Evolutionary conservation across 177 flowering plant species (phyloP), one percentile per base, ranked within the genome.

Genomic region (Tripterygium wilfordii): DNA sequence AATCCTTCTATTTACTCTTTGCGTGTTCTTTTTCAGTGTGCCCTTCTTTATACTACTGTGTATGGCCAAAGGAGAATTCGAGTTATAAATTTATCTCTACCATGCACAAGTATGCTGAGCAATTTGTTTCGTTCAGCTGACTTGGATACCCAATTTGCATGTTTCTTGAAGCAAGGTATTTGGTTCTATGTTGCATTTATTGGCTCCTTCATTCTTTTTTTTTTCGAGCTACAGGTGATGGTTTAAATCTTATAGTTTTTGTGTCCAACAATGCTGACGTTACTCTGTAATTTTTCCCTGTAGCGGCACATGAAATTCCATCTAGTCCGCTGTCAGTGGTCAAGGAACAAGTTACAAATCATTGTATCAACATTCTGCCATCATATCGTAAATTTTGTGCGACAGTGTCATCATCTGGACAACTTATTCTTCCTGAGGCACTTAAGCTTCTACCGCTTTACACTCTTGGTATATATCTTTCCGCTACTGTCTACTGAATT

Each of bases 61-160:
- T 79, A 83, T 69, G 99, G 99, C 41, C 84, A 94, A 83, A 74
- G 99, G 83, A 85, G 97, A 70, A 94, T 94, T 43, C 84, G 99
- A 10, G 85, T 94, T 49, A 68, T 75, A 37, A 89, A 84, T 29
- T 65, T 94, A 41, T 94, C 99, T 26, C 75, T 94, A 56, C 80
- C 95, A 9, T 87, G 96, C 72, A 87, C 99, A 23, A 76, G 72
- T 47, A 72, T 75, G 64, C 75, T 94, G 21, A 83, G 87, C 60
- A 83, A 83, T 66, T 64, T 94, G 36, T 94, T 90, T 52, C 97
- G 99, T 10, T 30, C 89, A 35, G 99, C 99, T 56, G 99, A 94
- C 66, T 66, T 94, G 69, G 99, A 94, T 64, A 68, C 97, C 42
- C 97, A 89, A 59, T 94, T 94, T 67, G 63, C 88, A 18, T 83